Percentiles rank a stretch among this genome's conserved stretches.
These are phyloP conservation scores for Lasiosphaeris hirsuta DNA, from an alignment of 495 filamentous ascomycete species.

Conservation along the genomic window DNA sequence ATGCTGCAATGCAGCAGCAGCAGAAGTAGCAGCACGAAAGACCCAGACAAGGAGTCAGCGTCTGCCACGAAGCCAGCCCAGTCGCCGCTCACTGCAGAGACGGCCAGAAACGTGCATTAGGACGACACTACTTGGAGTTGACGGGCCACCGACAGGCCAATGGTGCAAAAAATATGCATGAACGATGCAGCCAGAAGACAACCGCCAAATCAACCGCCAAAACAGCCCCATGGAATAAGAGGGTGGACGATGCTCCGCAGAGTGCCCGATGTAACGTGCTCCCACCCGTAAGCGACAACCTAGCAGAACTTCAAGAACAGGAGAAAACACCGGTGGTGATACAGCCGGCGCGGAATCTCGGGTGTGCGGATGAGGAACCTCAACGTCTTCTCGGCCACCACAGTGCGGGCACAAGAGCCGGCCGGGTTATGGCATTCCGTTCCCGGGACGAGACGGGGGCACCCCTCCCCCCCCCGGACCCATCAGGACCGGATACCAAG, in stretches of 20 bases:
- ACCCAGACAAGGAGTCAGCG: slow-evolving; percentile 36
- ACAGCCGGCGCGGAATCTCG: neutral
- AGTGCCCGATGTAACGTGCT: slow-evolving; percentile 4
- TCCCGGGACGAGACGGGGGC: too few species aligned
- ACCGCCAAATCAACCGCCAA: neutral
- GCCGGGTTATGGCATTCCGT: too few species aligned
- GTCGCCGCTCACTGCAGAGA: slow-evolving; percentile 15
- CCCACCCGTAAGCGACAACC: neutral
- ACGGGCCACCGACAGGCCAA: neutral
- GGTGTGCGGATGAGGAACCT: neutral
- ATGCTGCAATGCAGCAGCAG: slow-evolving; percentile 21
- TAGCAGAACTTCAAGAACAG: neutral
- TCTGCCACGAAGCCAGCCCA: slow-evolving; percentile 44
- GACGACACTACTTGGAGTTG: neutral
- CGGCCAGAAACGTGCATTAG: slow-evolving; percentile 25
- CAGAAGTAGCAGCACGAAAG: slow-evolving; percentile 7
- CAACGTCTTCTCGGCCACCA: neutral
- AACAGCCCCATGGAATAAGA: too few species aligned
- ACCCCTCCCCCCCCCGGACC: too few species aligned
- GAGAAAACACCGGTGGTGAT: neutral
- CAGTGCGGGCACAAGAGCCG: neutral
- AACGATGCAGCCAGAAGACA: slow-evolving; percentile 1
- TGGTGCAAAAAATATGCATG: slow-evolving; percentile 5
- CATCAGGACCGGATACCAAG: too few species aligned
- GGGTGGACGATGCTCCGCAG: neutral